Evolutionary conservation across 441 rosid species (phyloP), one percentile per base, ranked within the genome.

Genomic region (Erodium texanum): DNA sequence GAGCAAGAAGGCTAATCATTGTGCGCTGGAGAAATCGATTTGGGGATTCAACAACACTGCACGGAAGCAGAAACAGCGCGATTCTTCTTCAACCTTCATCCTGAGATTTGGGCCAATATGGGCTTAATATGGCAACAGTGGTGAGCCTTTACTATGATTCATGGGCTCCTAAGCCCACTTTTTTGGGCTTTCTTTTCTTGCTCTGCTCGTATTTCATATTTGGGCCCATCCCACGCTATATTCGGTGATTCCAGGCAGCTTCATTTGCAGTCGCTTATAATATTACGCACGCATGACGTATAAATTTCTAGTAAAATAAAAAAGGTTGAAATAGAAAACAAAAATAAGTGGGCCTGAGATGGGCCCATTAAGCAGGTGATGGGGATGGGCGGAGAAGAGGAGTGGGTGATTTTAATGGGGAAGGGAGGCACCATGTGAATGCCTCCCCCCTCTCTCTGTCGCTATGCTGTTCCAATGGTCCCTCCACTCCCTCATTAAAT

Each of bases 1-100:
- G 90, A 69, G 88, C 84, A 6, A 88, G 89, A 73, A 86, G 65
- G 84, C 87, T 84, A 36, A 88, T 83, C 90, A 88, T 87, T 70
- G 68, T 76, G 41, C 24, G 71, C 5, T 36, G 10, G 41, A 7
- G 41, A 4, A 6, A 36, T 34, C 8, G 67, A 34, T 58, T 32
- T 19, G 27, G 67, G 2, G 12, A 20, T 56, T 56, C 24, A 54
- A 54, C 18, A n/a, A 4, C 18, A 16, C 19, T 50, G 20, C 62
- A 20, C 62, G 24, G 62, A 22, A 56, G 14, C 62, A 19, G 62
- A 56, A 22, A 56, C 62, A 9, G 23, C 14, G 24, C 23, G 24
- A 7, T 19, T 10, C 62, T 56, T 56, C 62, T 54, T 8, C 5
- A 0, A 0, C 41, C 41, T 56, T 56, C 62, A 9, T 56, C 62